Percentiles rank a stretch among this genome's conserved stretches.
Conservation (phyloP, 179 eudicot genomes). For the Silene noctiflora region DNA sequence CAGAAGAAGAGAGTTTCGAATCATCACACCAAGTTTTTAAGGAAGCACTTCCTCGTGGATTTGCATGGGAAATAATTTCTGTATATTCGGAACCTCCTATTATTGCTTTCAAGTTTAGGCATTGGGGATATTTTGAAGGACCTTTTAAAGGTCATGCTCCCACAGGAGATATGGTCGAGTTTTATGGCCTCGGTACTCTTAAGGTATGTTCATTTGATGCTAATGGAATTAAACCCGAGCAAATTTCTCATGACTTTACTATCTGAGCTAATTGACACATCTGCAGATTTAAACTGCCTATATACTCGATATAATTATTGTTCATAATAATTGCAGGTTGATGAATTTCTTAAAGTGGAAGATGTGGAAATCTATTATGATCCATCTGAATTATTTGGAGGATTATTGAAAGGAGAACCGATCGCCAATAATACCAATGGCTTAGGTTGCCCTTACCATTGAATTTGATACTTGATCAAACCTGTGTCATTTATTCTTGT, state of each 20-base stretch:
- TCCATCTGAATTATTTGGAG: slow-evolving; percentile 64
- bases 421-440: not conserved
- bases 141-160: slow-evolving; percentile 80
- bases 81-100: slow-evolving; percentile 74
- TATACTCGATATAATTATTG: no score
- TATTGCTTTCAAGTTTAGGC: slow-evolving; percentile 75
- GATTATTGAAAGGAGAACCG: slow-evolving; percentile 44
- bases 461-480: not conserved
- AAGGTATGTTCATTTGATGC: slow-evolving; percentile 36
- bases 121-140: slow-evolving; percentile 92
- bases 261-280: no score
- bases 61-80: slow-evolving; percentile 69
- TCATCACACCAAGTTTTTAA: slow-evolving; percentile 60
- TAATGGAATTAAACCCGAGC: no score
- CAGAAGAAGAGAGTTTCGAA: slow-evolving; percentile 69
- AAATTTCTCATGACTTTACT: no score
- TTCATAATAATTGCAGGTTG: slow-evolving; percentile 40
- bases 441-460: slow-evolving; percentile 24
- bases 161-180: slow-evolving; percentile 65
- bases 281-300: no score
- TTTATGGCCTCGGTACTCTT: slow-evolving; percentile 65
- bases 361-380: slow-evolving; percentile 78
- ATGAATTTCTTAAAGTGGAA: slow-evolving; percentile 58
- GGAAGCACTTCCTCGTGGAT: slow-evolving; percentile 77
- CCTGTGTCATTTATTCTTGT: no score